Evolutionary conservation across 768 basidiomycete genomes (phyloP).

Genomic region (Pleurotus platypus): DNA sequence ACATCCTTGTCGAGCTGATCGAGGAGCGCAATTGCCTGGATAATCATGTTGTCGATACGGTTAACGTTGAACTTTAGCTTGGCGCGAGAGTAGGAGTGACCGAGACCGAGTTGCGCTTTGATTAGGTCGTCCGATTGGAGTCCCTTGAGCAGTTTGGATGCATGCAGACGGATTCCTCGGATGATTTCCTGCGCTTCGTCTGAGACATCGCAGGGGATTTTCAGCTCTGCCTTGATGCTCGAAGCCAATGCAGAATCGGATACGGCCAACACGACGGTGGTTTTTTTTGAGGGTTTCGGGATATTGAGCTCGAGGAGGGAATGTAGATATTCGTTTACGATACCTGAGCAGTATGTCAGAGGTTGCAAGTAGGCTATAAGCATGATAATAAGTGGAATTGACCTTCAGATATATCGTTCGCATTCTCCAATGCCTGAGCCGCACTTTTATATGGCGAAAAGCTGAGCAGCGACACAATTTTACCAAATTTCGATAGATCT

Average conservation of each 20-base stretch:
- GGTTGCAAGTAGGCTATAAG: too few species aligned
- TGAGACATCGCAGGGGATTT: slow-evolving; percentile 76
- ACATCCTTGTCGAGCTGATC: slow-evolving; percentile 99
- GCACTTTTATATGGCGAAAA: slow-evolving; percentile 94
- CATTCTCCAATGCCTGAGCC: slow-evolving; percentile 91
- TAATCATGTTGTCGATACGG: slow-evolving; percentile 98
- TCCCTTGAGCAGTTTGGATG: slow-evolving; percentile 83
- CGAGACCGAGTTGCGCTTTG: slow-evolving; percentile 94
- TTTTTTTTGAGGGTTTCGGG: slow-evolving; percentile 68
- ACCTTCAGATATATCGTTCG: slow-evolving; percentile 97
- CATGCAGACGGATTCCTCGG: slow-evolving; percentile 90
- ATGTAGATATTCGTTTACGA: slow-evolving; percentile 80
- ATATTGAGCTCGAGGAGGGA: slow-evolving; percentile 87
- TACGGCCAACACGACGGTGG: slow-evolving; percentile 72
- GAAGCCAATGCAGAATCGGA: slow-evolving; percentile 72
- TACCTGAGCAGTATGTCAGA: slow-evolving; percentile 55
- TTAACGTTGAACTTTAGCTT: slow-evolving; percentile 99
- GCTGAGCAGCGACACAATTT: slow-evolving; percentile 87
- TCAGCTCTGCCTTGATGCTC: slow-evolving; percentile 70
- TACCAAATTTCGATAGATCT: slow-evolving; percentile 84
- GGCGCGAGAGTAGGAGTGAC: slow-evolving; percentile 95
- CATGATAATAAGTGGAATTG: too few species aligned
- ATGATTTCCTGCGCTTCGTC: slow-evolving; percentile 82
- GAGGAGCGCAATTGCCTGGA: slow-evolving; percentile 96
- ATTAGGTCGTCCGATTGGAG: slow-evolving; percentile 84